These are phyloP conservation scores for Clausena lansium DNA, from an alignment of 345 rosid genomes.

Conservation along the genomic window DNA sequence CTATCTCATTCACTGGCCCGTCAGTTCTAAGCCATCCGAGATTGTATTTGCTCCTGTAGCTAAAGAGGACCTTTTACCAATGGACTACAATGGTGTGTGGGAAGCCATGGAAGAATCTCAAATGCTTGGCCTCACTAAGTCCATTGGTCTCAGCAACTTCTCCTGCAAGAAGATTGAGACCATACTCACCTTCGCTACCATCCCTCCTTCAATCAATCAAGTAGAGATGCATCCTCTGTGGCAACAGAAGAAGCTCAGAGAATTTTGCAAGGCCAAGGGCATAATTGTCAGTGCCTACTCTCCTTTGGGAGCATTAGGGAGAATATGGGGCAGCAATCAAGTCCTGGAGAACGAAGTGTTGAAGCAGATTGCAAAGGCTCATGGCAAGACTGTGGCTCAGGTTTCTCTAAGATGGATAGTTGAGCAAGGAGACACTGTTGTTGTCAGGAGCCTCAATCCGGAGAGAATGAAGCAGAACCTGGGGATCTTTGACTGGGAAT, in stretches of 20 bases:
- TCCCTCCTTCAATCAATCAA: constrained; percentile 11
- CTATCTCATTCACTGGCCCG: too few species aligned
- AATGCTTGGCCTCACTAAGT: constrained; percentile 11
- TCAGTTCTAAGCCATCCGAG: too few species aligned
- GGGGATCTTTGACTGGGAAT: constrained; percentile 15
- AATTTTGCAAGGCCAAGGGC: not conserved
- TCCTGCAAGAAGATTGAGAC: constrained; percentile 12
- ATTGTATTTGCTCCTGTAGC: too few species aligned
- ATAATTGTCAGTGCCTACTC: constrained; percentile 14
- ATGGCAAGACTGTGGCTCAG: too few species aligned
- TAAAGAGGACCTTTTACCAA: too few species aligned
- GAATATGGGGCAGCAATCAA: constrained; percentile 11
- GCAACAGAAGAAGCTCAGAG: too few species aligned
- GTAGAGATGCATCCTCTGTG: too few species aligned
- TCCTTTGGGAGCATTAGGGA: constrained; percentile 12
- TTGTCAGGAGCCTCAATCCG: not conserved
- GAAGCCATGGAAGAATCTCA: constrained; percentile 23
- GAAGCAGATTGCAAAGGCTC: constrained; percentile 13
- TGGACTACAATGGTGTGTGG: too few species aligned
- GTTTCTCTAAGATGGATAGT: constrained; percentile 3
- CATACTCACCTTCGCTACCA: not conserved
- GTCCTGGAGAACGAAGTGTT: constrained; percentile 21
- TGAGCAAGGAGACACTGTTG: constrained; percentile 15
- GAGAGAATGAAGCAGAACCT: constrained; percentile 21
- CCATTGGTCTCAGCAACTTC: constrained; percentile 18